Percentiles rank a stretch among this genome's conserved stretches.
Evolutionary conservation across 2,329 filamentous ascomycete species (phyloP).

Genomic region (Pseudocercospora fijiensis): DNA sequence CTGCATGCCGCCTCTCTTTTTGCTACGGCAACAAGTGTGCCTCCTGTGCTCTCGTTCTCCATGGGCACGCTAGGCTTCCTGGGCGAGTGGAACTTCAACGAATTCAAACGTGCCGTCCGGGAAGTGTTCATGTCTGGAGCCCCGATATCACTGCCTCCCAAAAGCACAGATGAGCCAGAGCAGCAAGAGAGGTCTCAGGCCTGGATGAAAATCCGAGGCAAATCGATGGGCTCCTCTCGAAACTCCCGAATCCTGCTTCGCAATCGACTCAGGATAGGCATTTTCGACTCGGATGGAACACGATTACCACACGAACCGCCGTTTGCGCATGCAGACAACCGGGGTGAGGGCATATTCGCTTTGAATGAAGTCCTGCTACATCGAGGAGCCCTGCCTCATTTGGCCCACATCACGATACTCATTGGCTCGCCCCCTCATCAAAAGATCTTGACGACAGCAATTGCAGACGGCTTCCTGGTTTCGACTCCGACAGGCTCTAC

Average conservation of each 20-base stretch:
- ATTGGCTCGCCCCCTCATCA: conserved; percentile 62
- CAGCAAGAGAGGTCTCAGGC: conserved; percentile 37
- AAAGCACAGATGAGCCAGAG: conserved; percentile 27
- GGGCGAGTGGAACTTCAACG: conserved; percentile 92
- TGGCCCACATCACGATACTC: conserved; percentile 88
- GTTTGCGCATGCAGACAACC: conserved; percentile 34
- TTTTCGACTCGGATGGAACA: conserved; percentile 70
- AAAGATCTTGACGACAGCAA: conserved; percentile 86
- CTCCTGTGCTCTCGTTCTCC: conserved; percentile 89
- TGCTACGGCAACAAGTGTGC: conserved; percentile 75
- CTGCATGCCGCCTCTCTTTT: conserved; percentile 83
- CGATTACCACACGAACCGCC: conserved; percentile 40
- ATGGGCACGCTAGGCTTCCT: conserved; percentile 96
- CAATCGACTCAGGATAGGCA: conserved; percentile 80
- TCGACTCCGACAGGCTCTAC: conserved; percentile 93
- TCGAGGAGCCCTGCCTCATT: conserved; percentile 81
- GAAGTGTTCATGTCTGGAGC: conserved; percentile 86
- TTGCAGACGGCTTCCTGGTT: conserved; percentile 91
- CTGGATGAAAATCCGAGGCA: conserved; percentile 75
- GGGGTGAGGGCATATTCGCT: conserved; percentile 59
- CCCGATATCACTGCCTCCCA: conserved; percentile 25
- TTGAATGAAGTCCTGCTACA: conserved; percentile 97
- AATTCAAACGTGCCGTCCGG: conserved; percentile 87
- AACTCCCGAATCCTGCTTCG: conserved; percentile 80
- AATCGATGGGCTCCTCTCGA: conserved; percentile 73